phyloP scores from a whole-genome alignment of 2,329 filamentous ascomycete species.

The Sodiomyces alkalinus region DNA sequence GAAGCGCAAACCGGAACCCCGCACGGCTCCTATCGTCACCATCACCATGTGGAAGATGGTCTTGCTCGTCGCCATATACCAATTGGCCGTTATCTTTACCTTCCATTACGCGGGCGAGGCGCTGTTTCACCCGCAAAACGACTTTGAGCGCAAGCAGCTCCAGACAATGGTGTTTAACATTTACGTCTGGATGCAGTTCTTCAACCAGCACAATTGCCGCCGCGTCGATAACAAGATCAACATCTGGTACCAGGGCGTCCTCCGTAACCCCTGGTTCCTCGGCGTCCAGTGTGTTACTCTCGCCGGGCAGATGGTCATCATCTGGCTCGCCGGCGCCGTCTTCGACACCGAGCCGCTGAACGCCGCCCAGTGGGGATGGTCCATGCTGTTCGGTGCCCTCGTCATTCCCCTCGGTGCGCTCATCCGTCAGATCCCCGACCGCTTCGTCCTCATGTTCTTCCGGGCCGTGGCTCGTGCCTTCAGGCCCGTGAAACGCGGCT shows the following conservation, averaged over 20 bases:
- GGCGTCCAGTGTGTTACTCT: slow-evolving; percentile 51
- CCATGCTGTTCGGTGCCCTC: slow-evolving; percentile 49
- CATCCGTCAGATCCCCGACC: slow-evolving; percentile 26
- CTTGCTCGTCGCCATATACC: slow-evolving; percentile 56
- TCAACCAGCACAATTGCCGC: slow-evolving; percentile 73
- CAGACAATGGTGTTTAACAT: slow-evolving; percentile 69
- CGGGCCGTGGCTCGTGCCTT: slow-evolving; percentile 12
- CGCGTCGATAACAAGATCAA: slow-evolving; percentile 73
- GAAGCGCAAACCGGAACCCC: slow-evolving; percentile 15
- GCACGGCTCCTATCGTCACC: slow-evolving; percentile 32
- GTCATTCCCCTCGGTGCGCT: slow-evolving; percentile 45
- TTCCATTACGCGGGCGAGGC: slow-evolving; percentile 43
- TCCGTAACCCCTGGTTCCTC: slow-evolving; percentile 63
- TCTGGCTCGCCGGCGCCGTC: slow-evolving; percentile 53
- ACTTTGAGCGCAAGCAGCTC: slow-evolving; percentile 20
- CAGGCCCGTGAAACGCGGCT: too few relatives aligned
- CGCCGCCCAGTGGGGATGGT: slow-evolving; percentile 56
- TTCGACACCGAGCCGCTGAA: slow-evolving; percentile 47
- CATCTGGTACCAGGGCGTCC: slow-evolving; percentile 59
- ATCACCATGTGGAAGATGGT: slow-evolving; percentile 78
- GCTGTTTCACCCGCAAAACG: slow-evolving; percentile 19
- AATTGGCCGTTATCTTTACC: slow-evolving; percentile 47
- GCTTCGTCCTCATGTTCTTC: slow-evolving; percentile 17
- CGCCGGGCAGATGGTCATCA: slow-evolving; percentile 55
- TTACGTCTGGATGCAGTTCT: slow-evolving; percentile 84